Conservation (phyloP, 164 flowering plant genomes). For the Platanus orientalis region DNA sequence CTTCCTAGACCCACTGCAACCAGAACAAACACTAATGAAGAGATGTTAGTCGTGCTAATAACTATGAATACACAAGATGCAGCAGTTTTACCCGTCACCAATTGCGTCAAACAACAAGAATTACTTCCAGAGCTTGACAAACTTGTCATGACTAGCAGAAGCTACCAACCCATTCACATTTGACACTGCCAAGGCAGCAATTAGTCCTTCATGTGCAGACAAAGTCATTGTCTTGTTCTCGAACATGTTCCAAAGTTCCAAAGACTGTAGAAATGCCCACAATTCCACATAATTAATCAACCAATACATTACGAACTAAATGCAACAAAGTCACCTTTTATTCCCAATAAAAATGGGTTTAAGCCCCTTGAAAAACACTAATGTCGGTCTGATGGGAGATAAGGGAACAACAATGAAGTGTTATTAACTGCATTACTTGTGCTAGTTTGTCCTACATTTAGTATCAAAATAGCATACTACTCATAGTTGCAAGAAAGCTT, state of each 20-base stretch:
- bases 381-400: no score
- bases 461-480: no score
- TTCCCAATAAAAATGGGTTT: no score
- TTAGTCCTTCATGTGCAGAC: conserved; percentile 57
- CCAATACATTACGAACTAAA: neutral
- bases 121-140: conserved; percentile 64
- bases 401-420: no score
- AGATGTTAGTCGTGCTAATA: neutral
- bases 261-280: conserved; percentile 34
- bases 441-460: no score
- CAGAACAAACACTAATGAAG: neutral
- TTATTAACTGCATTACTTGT: no score
- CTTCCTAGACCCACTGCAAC: neutral
- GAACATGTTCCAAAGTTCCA: conserved; percentile 75
- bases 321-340: neutral
- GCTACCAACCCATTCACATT: conserved; percentile 53
- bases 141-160: conserved; percentile 69
- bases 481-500: no score
- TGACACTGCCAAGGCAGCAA: conserved; percentile 58
- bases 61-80: neutral
- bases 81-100: neutral
- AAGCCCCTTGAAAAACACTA: no score
- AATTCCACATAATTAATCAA: neutral
- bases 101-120: neutral
- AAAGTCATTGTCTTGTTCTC: conserved; percentile 75